Percentiles rank a stretch among this genome's conserved stretches.
These are phyloP conservation scores for Pseudogymnoascus sp. DNA, from an alignment of 2,329 filamentous ascomycete species.

Conservation along the genomic window DNA sequence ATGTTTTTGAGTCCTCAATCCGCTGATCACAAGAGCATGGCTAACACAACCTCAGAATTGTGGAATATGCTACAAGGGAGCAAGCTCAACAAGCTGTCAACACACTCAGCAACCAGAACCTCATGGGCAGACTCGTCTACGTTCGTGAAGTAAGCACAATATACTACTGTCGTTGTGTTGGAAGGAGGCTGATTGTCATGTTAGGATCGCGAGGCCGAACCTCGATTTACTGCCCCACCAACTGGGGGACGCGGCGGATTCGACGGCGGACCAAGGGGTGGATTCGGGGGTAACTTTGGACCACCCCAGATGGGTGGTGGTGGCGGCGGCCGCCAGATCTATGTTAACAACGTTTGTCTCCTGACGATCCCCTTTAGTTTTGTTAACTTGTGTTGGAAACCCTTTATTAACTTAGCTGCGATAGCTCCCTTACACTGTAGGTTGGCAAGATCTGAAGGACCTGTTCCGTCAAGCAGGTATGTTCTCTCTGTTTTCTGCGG, in stretches of 20 bases:
- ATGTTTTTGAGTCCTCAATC: conserved; percentile 40
- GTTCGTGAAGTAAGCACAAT: conserved; percentile 73
- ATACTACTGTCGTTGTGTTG: conserved; percentile 2
- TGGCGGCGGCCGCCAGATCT: conserved; percentile 78
- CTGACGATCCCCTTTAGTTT: conserved; percentile 25
- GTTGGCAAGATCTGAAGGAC: conserved; percentile 98
- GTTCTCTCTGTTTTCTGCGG: conserved; percentile 32
- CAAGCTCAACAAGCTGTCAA: conserved; percentile 97
- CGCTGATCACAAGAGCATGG: conserved; percentile 11
- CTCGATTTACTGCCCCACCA: conserved; percentile 79
- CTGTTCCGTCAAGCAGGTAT: conserved; percentile 95
- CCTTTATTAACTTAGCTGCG: conserved; percentile 32
- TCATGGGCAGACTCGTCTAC: conserved; percentile 97
- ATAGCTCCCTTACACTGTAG: conserved; percentile 92
- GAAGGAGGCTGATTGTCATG: conserved; percentile 19
- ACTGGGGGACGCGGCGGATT: conserved; percentile 56
- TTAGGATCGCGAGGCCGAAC: conserved; percentile 95
- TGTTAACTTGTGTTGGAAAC: conserved; percentile 24
- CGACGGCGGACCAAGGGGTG: conserved; percentile 39
- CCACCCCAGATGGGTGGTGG: conserved; percentile 28
- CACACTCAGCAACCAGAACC: conserved; percentile 96
- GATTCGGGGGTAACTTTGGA: conserved; percentile 41
- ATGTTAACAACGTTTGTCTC: conserved; percentile 91
- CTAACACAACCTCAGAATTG: conserved; percentile 61
- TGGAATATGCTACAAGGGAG: conserved; percentile 99